Conservation (phyloP, 2,329 filamentous ascomycete genomes). For the Cyphellophora attinorum region DNA sequence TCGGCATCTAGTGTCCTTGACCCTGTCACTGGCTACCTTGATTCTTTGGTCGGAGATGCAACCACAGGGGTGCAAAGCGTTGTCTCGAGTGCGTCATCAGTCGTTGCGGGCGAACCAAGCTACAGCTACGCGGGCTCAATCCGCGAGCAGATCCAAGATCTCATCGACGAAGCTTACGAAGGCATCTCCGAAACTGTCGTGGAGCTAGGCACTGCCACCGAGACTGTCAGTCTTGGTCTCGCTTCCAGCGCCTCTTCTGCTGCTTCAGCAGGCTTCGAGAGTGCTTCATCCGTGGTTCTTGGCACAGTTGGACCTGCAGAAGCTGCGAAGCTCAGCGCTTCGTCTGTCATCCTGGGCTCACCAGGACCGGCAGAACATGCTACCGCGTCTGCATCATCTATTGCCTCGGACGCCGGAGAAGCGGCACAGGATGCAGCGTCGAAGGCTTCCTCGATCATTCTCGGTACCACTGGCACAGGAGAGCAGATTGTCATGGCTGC, state of each 20-base stretch:
- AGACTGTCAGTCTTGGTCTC: neutral
- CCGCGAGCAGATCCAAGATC: neutral
- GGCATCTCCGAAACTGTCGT: neutral
- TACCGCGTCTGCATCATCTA: constrained; percentile 23
- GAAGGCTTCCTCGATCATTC: neutral
- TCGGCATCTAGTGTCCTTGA: constrained; percentile 7
- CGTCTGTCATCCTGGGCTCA: neutral
- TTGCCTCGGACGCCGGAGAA: constrained; percentile 20
- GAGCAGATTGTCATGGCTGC: constrained; percentile 21
- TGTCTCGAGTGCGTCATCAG: constrained; percentile 5
- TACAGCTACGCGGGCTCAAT: constrained; percentile 16
- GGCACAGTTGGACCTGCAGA: constrained; percentile 9
- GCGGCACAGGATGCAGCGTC: constrained; percentile 9
- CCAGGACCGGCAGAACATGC: constrained; percentile 17
- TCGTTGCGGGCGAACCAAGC: constrained; percentile 21
- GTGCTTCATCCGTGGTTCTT: constrained; percentile 18
- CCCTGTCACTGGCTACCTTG: constrained; percentile 1
- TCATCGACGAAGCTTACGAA: neutral
- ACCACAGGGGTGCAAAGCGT: constrained; percentile 14
- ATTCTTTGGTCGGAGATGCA: constrained; percentile 3
- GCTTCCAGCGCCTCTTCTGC: constrained; percentile 4
- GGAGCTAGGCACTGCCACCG: neutral
- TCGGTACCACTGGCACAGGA: constrained; percentile 8
- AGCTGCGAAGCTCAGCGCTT: neutral
- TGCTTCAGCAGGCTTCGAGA: constrained; percentile 15